Evolutionary conservation across 148 eudicot genomes (phyloP), one percentile per base, ranked within the genome.

Genomic region (Cornus controversa): DNA sequence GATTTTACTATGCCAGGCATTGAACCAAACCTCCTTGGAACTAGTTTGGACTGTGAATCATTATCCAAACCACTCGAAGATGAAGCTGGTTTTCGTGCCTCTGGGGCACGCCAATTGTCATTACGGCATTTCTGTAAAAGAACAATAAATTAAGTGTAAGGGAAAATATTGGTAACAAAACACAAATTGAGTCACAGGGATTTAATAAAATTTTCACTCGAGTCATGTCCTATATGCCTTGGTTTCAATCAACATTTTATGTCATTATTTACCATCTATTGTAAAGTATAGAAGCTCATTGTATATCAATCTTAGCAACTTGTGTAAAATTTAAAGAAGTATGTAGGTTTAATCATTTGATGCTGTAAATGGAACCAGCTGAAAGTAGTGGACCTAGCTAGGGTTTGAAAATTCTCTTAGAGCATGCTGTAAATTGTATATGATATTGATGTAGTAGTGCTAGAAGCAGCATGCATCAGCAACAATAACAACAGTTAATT

Each of bases 111-210:
- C 72, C 79, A 76, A 27, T 47, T 76, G 53, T 47, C 79, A 26
- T 76, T 45, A 53, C 79, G 79, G 29, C 72, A 76, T 67, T 76
- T 76, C 72, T 76, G 63, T 65, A 8, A 8, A 50, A 67, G 28
- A 16, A 29, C 67, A 58, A 66, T 7, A 27, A n/a, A n/a, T n/a
- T 31, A 18, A 3, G 45, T 4, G 45, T 40, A 40, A 40, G 45
- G 45, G 45, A 40, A 40, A 40, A 6, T 40, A 6, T 9, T 9
- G 10, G 0, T 0, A 4, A 40, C 45, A 40, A 40, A 40, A 40
- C 45, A 40, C 8, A 40, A 40, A 40, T 40, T 6, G 5, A 40
- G 45, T 40, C 45, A 9, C 7, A 40, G 1, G 34, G 0, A 40
- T 40, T 40, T 40, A 40, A 40, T 40, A 40, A 40, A 40, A 40